Evolutionary conservation across 371 early-diverging fungal genomes (phyloP), one percentile per base, ranked within the genome.

Genomic region (Fennellomyces sp.): DNA sequence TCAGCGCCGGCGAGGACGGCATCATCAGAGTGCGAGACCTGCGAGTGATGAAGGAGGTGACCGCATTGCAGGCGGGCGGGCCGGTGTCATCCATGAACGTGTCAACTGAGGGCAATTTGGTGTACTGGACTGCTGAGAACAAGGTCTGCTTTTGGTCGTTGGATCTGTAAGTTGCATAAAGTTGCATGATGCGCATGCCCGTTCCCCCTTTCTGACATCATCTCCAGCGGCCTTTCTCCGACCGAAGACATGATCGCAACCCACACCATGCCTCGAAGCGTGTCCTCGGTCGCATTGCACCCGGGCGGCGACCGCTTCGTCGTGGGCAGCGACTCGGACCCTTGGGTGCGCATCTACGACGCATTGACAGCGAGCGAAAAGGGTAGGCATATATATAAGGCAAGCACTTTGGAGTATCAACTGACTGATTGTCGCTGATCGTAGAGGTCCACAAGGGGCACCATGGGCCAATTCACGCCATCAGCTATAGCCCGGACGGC

Each of bases 401-500:
- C 1, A 10, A 35, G n/a, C n/a, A n/a, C n/a, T n/a, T n/a, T n/a
- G n/a, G n/a, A n/a, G n/a, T n/a, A n/a, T n/a, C n/a, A n/a, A n/a
- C n/a, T n/a, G n/a, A n/a, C n/a, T n/a, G n/a, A n/a, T n/a, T n/a
- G n/a, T n/a, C n/a, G n/a, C n/a, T n/a, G n/a, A n/a, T n/a, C n/a
- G 3, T 35, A 62, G 92, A 92, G 65, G 83, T 90, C 7, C 89
- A 90, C 66, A 91, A 93, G 67, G 95, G 95, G 23, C 95, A 94
- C 70, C 93, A 93, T 64, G 94, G 94, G 2, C 89, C 92, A 0
- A 88, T 94, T 36, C 93, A 93, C 59, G 90, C 91, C 47, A 90
- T 91, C 29, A 90, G 91, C 60, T 93, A 93, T 65, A 93, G 92
- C 45, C 95, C 95, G 26, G 95, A 94, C 71, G 95, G 95, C 39